Percentiles rank a stretch among this genome's conserved stretches.
Evolutionary conservation across 192 early-diverging fungal genomes (phyloP).

Genomic region (Coemansia erecta): DNA sequence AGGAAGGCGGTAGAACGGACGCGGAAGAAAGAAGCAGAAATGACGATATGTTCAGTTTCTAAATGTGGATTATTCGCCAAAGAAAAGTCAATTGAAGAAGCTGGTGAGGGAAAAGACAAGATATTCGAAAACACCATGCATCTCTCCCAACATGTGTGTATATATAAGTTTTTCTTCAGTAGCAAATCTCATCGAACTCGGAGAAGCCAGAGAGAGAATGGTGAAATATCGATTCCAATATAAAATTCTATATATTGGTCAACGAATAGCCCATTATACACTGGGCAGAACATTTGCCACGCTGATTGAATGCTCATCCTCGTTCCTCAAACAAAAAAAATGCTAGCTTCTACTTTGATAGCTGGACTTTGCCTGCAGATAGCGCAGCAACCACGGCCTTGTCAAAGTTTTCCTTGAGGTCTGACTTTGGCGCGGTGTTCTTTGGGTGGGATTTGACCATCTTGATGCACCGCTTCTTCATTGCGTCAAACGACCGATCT

Average conservation of each 20-base stretch:
- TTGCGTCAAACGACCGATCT: conserved; percentile 13
- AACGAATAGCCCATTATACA: background rate
- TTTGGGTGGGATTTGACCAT: conserved; percentile 30
- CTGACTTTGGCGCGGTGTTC: conserved; percentile 19
- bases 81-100: too few relatives aligned
- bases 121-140: background rate
- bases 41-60: too few relatives aligned
- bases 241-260: too few relatives aligned
- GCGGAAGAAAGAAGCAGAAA: too few relatives aligned
- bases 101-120: background rate
- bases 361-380: conserved; percentile 12
- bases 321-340: background rate
- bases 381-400: conserved; percentile 32
- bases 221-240: background rate
- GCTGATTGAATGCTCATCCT: background rate
- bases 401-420: conserved; percentile 32
- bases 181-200: background rate
- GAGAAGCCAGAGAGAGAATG: background rate
- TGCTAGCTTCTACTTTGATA: conserved; percentile 8
- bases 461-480: conserved; percentile 35
- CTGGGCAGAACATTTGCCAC: background rate
- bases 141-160: background rate
- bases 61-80: too few relatives aligned
- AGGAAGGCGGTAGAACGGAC: too few relatives aligned
- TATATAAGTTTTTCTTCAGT: background rate